These are phyloP conservation scores for Russula abietina DNA, from an alignment of 768 basidiomycete species.

Conservation along the genomic window DNA sequence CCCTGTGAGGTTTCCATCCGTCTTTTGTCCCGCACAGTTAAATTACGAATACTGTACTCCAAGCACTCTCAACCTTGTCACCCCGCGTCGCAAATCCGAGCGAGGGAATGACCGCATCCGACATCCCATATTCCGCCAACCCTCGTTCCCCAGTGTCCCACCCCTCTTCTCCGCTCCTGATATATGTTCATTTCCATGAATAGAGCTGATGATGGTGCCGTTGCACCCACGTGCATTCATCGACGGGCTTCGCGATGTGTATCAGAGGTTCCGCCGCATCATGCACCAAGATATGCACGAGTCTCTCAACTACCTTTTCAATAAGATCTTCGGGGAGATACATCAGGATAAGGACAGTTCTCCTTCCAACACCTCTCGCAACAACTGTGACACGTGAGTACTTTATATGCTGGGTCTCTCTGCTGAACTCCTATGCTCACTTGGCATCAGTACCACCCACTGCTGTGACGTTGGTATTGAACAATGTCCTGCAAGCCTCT, in stretches of 20 bases:
- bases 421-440: too few species aligned
- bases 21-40: too few species aligned
- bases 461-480: slow-evolving; percentile 42
- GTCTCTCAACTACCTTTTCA: slow-evolving; percentile 90
- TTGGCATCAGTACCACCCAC: too few species aligned
- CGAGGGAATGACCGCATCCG: slow-evolving; percentile 42
- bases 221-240: slow-evolving; percentile 91
- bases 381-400: slow-evolving; percentile 47
- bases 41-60: too few species aligned
- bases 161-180: slow-evolving; percentile 83
- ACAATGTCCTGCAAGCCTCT: too few species aligned
- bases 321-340: slow-evolving; percentile 89
- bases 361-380: slow-evolving; percentile 35
- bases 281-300: slow-evolving; percentile 99
- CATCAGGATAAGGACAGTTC: slow-evolving; percentile 35
- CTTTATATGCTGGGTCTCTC: background rate
- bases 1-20: too few species aligned
- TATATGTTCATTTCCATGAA: slow-evolving; percentile 78
- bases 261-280: slow-evolving; percentile 83
- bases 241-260: slow-evolving; percentile 83
- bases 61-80: too few species aligned
- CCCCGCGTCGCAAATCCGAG: slow-evolving; percentile 52
- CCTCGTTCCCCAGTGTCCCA: slow-evolving; percentile 51
- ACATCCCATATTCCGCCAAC: slow-evolving; percentile 32
- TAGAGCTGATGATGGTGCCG: slow-evolving; percentile 72